Evolutionary conservation across 495 filamentous ascomycete genomes (phyloP).

Genomic region (Penicillium malachiteum): DNA sequence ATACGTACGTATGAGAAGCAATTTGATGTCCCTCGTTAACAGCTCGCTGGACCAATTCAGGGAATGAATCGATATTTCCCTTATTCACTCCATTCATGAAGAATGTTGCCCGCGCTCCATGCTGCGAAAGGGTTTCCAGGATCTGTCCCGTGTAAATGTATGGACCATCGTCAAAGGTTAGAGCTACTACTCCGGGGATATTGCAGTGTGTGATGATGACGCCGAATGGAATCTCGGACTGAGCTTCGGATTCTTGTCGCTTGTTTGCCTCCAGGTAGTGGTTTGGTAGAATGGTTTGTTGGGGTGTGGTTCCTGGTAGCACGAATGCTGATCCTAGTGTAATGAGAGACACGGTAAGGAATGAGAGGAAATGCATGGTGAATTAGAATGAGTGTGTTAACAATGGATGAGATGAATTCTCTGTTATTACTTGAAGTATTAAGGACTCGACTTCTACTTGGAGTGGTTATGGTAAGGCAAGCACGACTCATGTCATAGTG

Average conservation of each 20-base stretch:
- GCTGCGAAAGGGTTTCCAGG: constrained; percentile 60
- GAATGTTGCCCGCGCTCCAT: constrained; percentile 66
- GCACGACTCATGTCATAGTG: neutral
- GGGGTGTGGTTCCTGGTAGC: neutral
- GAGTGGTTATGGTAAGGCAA: too few species aligned
- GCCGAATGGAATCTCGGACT: constrained; percentile 46
- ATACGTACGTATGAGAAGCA: constrained; percentile 67
- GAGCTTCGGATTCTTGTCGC: neutral
- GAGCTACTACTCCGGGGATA: constrained; percentile 56
- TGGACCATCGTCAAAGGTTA: constrained; percentile 80
- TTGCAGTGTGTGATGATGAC: constrained; percentile 61
- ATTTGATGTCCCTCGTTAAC: constrained; percentile 67
- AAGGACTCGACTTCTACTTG: too few species aligned
- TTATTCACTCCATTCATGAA: constrained; percentile 72
- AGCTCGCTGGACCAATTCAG: constrained; percentile 60
- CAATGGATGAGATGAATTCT: neutral
- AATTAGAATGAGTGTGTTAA: neutral
- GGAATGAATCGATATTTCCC: constrained; percentile 50
- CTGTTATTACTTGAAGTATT: neutral
- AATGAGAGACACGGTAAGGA: neutral
- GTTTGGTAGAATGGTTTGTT: neutral
- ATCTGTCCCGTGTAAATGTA: constrained; percentile 62
- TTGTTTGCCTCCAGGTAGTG: neutral
- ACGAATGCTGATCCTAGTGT: constrained; percentile 5
- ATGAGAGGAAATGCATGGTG: neutral